Evolutionary conservation across 345 rosid species (phyloP), one percentile per base, ranked within the genome.

Genomic region (Nasturtium officinale): DNA sequence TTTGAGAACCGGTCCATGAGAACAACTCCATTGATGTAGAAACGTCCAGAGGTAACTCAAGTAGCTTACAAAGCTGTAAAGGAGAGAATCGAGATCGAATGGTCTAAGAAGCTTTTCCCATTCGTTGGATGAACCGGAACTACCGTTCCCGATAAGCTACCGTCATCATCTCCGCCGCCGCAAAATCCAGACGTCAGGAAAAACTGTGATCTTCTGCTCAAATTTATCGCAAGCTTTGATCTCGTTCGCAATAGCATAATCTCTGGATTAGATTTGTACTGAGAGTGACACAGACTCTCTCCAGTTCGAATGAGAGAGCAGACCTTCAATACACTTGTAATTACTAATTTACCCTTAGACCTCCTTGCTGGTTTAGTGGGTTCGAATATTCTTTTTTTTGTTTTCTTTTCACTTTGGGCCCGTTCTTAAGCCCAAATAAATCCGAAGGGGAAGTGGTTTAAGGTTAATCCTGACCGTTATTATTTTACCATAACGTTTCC

Each of bases 21-120:
- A 92, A 89, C 69, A 90, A 67, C 73, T 80, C 85, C 82, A 90
- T 69, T 40, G 87, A 89, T 5, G 90, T 83, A 16, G 83, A 63
- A 65, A 86, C 85, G 50, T 90, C 93, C 15, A 87, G 87, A 7
- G 97, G 92, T 80, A 87, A 84, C 67, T 71, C 64, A 23, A 93
- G 91, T 48, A 89, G 77, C 70, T 78, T 84, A 74, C 86, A 81
- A 51, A 86, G 87, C 82, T 86, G 85, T 63, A 59, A 77, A 13
- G 95, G 91, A 3, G 92, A 18, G 83, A 89, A 53, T 81, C 82
- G 32, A 93, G 62, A 72, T 90, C 92, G 64, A 85, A 93, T 57
- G 96, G 97, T 69, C 82, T 90, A 73, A 90, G 85, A 75, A 90
- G 80, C 69, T 82, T 89, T 83, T 90, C 97, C 96, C 97, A 89